phyloP scores from a whole-genome alignment of 208 protist genomes.

The Trypanosoma congolense region DNA sequence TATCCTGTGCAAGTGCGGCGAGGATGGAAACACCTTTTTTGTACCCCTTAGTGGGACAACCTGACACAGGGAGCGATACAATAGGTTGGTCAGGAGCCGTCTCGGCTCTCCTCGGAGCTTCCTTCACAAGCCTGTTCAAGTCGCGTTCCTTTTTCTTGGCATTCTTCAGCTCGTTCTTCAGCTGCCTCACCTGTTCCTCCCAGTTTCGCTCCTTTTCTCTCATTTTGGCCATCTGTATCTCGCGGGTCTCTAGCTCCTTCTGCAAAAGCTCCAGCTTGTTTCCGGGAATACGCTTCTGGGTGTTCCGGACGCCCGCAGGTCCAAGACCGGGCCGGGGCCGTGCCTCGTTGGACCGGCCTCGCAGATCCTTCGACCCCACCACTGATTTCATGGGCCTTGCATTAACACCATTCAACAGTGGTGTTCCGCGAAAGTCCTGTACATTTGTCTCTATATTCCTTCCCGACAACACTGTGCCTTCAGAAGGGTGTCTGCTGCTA shows the following conservation, averaged over 20 bases:
- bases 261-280: constrained; percentile 34
- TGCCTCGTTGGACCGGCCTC: constrained; percentile 12
- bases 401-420: background rate
- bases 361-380: constrained; percentile 10
- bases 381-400: constrained; percentile 2
- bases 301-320: constrained; percentile 5
- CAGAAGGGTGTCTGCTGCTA: background rate
- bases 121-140: constrained; percentile 26
- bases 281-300: constrained; percentile 8
- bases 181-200: constrained; percentile 82
- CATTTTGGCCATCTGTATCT: constrained; percentile 53
- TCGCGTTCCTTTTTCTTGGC: constrained; percentile 56
- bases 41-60: background rate
- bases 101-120: constrained; percentile 51
- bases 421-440: constrained; percentile 2
- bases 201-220: constrained; percentile 73
- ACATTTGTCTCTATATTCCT: background rate
- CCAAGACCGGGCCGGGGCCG: background rate
- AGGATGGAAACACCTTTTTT: constrained; percentile 9
- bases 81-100: constrained; percentile 58
- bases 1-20: constrained; percentile 10
- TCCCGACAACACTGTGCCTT: background rate
- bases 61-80: constrained; percentile 13
- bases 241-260: constrained; percentile 36
- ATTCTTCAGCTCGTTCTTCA: constrained; percentile 72